Evolutionary conservation across 805 yeast genomes (phyloP).

Genomic region (Teunomyces barrocoloradensis): DNA sequence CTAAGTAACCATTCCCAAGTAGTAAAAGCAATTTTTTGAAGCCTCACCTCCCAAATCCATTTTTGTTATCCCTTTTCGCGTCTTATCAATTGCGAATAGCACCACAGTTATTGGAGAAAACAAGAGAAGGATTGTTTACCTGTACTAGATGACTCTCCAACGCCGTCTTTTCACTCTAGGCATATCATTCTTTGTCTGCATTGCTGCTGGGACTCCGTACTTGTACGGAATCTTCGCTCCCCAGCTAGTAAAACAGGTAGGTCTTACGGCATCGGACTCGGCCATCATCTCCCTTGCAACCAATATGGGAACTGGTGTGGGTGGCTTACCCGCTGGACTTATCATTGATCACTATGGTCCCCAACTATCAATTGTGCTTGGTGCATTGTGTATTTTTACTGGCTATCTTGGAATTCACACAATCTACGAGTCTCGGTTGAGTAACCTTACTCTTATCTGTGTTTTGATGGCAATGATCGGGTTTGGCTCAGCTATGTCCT

Average conservation of each 20-base stretch:
- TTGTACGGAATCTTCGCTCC: conserved; percentile 76
- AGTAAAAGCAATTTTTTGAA: too few relatives aligned
- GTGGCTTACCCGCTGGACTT: conserved; percentile 72
- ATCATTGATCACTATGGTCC: conserved; percentile 64
- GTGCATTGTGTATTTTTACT: conserved; percentile 50
- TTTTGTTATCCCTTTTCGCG: not conserved
- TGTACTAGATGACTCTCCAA: conserved; percentile 4
- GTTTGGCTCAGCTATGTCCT: conserved; percentile 63
- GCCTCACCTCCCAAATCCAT: too few relatives aligned
- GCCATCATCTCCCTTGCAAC: conserved; percentile 63
- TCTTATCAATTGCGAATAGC: not conserved
- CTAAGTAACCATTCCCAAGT: too few relatives aligned
- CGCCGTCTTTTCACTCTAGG: conserved; percentile 24
- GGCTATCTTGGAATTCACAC: conserved; percentile 54
- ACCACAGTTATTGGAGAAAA: not conserved
- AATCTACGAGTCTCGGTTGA: conserved; percentile 42
- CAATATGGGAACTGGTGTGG: conserved; percentile 62
- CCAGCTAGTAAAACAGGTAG: conserved; percentile 56
- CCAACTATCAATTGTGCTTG: conserved; percentile 48
- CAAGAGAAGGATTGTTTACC: not conserved
- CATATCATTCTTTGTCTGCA: conserved; percentile 46
- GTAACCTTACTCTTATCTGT: conserved; percentile 43
- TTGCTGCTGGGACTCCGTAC: conserved; percentile 76
- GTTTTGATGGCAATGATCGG: conserved; percentile 55
- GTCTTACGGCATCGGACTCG: conserved; percentile 57